A percentile compares a stretch with the other conserved stretches of the same genome.
These are phyloP conservation scores for Aspergillus proliferans DNA, from an alignment of 2,329 filamentous ascomycete species.

Conservation along the genomic window DNA sequence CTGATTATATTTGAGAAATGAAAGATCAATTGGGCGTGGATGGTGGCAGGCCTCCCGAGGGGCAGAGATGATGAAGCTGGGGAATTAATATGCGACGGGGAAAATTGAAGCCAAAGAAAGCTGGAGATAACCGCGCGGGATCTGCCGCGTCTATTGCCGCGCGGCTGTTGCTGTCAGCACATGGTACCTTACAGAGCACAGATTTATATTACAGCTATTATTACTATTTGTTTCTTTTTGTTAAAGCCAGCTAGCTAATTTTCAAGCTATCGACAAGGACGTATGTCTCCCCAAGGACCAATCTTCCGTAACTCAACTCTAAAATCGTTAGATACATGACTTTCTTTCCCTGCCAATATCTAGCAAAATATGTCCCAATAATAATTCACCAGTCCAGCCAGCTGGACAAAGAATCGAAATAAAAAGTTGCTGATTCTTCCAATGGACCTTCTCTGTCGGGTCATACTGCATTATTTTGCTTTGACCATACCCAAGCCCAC, in stretches of 20 bases:
- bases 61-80: neutral
- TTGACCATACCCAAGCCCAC: constrained; percentile 18
- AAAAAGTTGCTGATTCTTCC: neutral
- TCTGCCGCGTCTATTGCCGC: neutral
- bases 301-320: neutral
- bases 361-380: neutral
- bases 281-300: no score
- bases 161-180: neutral
- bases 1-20: neutral
- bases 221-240: neutral
- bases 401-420: constrained; percentile 5
- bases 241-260: no score
- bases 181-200: neutral
- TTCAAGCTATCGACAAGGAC: no score
- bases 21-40: neutral
- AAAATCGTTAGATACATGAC: neutral
- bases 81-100: neutral
- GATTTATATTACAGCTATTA: neutral
- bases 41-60: constrained; percentile 1
- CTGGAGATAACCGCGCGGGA: neutral
- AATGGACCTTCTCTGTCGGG: neutral
- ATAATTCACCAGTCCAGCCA: constrained; percentile 4
- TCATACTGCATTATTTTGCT: neutral
- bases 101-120: neutral
- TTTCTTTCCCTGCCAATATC: neutral